A percentile compares a stretch with the other conserved stretches of the same genome.
Evolutionary conservation across 352 stramenopile genomes (phyloP).

Genomic region (Phytophthora pisi): DNA sequence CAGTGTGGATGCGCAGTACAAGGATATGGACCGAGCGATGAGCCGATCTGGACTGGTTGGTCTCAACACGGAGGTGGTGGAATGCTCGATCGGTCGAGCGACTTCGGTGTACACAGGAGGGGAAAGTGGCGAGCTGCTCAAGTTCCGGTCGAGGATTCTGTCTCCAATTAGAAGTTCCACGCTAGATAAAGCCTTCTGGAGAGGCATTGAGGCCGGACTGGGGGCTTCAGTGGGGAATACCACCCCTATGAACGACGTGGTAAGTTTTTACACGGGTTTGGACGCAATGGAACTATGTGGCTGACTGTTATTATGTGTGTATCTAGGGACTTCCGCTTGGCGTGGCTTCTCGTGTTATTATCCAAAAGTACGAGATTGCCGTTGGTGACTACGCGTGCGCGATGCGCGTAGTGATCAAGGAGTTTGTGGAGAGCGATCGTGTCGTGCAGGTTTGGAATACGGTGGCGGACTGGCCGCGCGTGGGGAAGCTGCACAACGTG

Average conservation of each 20-base stretch:
- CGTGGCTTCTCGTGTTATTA: not conserved
- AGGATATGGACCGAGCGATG: not conserved
- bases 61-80: not conserved
- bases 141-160: conserved; percentile 2
- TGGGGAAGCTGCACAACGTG: not conserved
- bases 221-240: not conserved
- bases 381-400: not conserved
- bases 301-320: not conserved
- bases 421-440: conserved; percentile 6
- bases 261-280: not conserved
- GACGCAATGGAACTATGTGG: not conserved
- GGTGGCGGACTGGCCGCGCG: conserved; percentile 6
- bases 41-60: not conserved
- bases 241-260: not conserved
- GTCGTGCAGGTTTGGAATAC: conserved; percentile 13
- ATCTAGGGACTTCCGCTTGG: conserved; percentile 4
- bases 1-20: not conserved
- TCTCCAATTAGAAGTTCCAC: not conserved
- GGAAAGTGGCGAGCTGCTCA: not conserved
- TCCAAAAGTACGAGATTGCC: conserved; percentile 9
- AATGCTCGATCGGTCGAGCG: not conserved
- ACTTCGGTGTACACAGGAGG: not conserved
- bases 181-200: not conserved
- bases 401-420: conserved; percentile 7
- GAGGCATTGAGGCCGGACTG: not conserved